A percentile compares a stretch with the other conserved stretches of the same genome.
Conservation (phyloP, 2,329 filamentous ascomycete species). For the Cladophialophora psammophila region DNA sequence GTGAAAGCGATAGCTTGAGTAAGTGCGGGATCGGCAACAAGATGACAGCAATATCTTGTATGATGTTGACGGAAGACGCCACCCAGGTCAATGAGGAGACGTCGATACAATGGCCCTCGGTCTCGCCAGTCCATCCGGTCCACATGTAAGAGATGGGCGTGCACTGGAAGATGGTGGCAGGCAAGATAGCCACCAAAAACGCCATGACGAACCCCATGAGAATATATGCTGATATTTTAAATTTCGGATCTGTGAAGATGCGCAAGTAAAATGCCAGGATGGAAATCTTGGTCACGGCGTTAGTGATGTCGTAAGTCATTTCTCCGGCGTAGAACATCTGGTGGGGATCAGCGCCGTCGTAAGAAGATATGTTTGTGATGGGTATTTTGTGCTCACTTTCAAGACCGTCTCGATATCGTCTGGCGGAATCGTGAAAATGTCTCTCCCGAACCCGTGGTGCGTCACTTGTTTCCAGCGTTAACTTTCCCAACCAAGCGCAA, state of each 20-base stretch:
- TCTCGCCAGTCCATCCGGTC: constrained; percentile 51
- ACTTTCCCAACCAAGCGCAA: no score
- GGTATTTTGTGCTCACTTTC: no score
- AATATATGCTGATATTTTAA: constrained; percentile 45
- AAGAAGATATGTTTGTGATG: no score
- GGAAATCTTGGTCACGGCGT: constrained; percentile 48
- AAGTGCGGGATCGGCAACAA: constrained; percentile 43
- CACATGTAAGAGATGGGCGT: constrained; percentile 49
- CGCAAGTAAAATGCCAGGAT: constrained; percentile 52
- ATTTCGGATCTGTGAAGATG: constrained; percentile 51
- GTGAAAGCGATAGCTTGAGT: constrained; percentile 42
- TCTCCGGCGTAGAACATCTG: constrained; percentile 40
- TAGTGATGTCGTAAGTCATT: constrained; percentile 56
- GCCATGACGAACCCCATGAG: constrained; percentile 45
- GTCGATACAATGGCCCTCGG: constrained; percentile 46
- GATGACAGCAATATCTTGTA: constrained; percentile 45
- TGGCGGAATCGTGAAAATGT: no score
- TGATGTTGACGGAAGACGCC: constrained; percentile 46
- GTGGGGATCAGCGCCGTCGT: no score
- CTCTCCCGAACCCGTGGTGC: no score
- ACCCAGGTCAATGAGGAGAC: constrained; percentile 50
- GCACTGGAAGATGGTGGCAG: constrained; percentile 49
- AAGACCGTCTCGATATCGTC: no score
- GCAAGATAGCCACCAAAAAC: constrained; percentile 45
- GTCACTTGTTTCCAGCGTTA: no score